These are phyloP conservation scores for Chalciporus pseudorubinellus DNA, from an alignment of 768 basidiomycete genomes.

Conservation along the genomic window DNA sequence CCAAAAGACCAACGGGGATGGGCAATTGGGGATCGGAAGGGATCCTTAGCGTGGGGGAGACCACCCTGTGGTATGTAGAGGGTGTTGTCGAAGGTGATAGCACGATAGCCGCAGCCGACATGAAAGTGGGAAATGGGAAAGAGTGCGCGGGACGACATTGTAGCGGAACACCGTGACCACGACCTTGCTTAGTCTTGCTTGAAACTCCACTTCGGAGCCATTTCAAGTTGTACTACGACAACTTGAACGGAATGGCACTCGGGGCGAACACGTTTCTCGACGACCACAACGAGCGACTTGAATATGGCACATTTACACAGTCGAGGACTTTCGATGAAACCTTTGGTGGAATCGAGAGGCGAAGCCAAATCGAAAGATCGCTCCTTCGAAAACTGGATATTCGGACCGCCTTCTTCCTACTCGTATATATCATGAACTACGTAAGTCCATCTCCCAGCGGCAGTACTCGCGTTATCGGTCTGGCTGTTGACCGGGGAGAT, in stretches of 20 bases:
- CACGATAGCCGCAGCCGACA: conserved; percentile 40
- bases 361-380: conserved; percentile 39
- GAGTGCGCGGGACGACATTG: background rate
- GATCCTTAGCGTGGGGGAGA: conserved; percentile 55
- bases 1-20: conserved; percentile 73
- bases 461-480: background rate
- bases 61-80: conserved; percentile 60
- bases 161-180: background rate
- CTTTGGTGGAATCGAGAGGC: conserved; percentile 38
- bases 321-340: conserved; percentile 26
- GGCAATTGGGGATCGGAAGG: conserved; percentile 49
- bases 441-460: conserved; percentile 27
- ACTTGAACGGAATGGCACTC: background rate
- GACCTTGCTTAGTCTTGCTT: too few relatives aligned
- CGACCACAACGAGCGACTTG: background rate
- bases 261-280: background rate
- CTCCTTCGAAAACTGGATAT: conserved; percentile 43
- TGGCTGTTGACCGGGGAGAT: background rate
- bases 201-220: too few relatives aligned
- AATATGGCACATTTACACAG: conserved; percentile 9
- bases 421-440: conserved; percentile 49
- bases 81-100: conserved; percentile 47
- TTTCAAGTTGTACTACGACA: too few relatives aligned
- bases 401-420: conserved; percentile 42
- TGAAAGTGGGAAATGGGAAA: background rate